These are phyloP conservation scores for Metschnikowia sp. DNA, from an alignment of 805 yeast genomes.

Conservation along the genomic window DNA sequence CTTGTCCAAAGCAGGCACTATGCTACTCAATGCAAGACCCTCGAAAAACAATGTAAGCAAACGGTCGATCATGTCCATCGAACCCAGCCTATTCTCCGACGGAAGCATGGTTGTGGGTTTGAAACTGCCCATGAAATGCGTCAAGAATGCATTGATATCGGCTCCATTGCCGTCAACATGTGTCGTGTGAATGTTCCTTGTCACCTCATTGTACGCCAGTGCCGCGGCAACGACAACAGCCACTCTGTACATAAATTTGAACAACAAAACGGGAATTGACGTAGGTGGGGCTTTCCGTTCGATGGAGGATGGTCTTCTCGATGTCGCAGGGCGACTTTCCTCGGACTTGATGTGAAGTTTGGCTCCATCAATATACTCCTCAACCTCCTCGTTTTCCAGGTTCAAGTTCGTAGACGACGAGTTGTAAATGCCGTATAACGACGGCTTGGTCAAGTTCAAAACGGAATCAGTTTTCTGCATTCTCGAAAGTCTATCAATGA, in stretches of 20 bases:
- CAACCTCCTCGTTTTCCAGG: slow-evolving; percentile 23
- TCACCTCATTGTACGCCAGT: slow-evolving; percentile 49
- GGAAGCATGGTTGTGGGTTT: slow-evolving; percentile 15
- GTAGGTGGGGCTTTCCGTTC: neutral
- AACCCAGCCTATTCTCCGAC: slow-evolving; percentile 1
- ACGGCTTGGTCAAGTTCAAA: slow-evolving; percentile 48
- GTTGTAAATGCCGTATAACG: slow-evolving; percentile 49
- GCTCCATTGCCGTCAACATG: slow-evolving; percentile 44
- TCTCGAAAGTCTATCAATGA: neutral
- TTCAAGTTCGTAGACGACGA: slow-evolving; percentile 36
- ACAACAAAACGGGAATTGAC: neutral
- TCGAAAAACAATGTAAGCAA: slow-evolving; percentile 39
- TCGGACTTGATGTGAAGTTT: slow-evolving; percentile 16
- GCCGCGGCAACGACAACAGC: slow-evolving; percentile 43
- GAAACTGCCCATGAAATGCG: slow-evolving; percentile 24
- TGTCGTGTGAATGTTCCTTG: slow-evolving; percentile 49
- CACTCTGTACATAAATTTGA: slow-evolving; percentile 15
- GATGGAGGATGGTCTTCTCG: neutral
- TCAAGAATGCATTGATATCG: slow-evolving; percentile 38
- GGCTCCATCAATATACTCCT: slow-evolving; percentile 19
- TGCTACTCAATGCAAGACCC: slow-evolving; percentile 57
- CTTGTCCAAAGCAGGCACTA: slow-evolving; percentile 45
- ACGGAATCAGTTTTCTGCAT: slow-evolving; percentile 33
- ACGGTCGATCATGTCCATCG: slow-evolving; percentile 12
- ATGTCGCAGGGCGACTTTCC: slow-evolving; percentile 8